Conservation (phyloP, 495 filamentous ascomycete species). For the Hypomontagnella monticulosa region DNA sequence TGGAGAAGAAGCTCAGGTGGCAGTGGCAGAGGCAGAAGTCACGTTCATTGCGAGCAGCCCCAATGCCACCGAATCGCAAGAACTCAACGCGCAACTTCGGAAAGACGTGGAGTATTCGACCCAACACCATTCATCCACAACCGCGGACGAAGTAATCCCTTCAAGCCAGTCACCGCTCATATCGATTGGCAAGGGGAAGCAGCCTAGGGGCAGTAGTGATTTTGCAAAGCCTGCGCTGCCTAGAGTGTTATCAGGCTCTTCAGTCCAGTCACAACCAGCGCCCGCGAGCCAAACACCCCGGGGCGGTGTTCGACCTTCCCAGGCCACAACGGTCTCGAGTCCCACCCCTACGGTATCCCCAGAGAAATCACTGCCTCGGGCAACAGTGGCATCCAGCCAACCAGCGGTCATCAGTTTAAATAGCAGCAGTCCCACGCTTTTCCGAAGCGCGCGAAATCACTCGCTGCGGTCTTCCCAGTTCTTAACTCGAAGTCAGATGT, state of each 20-base stretch:
- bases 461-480: slow-evolving; percentile 55
- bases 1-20: slow-evolving; percentile 29
- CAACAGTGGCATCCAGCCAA: slow-evolving; percentile 25
- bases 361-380: slow-evolving; percentile 42
- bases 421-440: slow-evolving; percentile 35
- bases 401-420: background rate
- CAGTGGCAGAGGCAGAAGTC: slow-evolving; percentile 11
- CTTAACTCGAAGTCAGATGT: slow-evolving; percentile 58
- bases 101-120: slow-evolving; percentile 57
- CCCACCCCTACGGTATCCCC: slow-evolving; percentile 42
- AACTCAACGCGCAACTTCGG: slow-evolving; percentile 57
- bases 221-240: slow-evolving; percentile 36
- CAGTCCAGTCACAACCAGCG: slow-evolving; percentile 11
- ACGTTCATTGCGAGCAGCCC: slow-evolving; percentile 9
- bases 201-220: background rate
- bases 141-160: slow-evolving; percentile 46
- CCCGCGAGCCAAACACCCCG: slow-evolving; percentile 18
- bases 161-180: slow-evolving; percentile 44
- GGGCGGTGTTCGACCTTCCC: slow-evolving; percentile 48
- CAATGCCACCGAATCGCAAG: slow-evolving; percentile 53
- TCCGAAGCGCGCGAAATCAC: slow-evolving; percentile 28
- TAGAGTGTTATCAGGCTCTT: slow-evolving; percentile 10
- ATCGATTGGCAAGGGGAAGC: slow-evolving; percentile 12
- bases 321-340: slow-evolving; percentile 58
- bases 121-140: slow-evolving; percentile 37